These are phyloP conservation scores for Apophysomyces ossiformis DNA, from an alignment of 371 early-diverging fungal genomes.

Conservation along the genomic window DNA sequence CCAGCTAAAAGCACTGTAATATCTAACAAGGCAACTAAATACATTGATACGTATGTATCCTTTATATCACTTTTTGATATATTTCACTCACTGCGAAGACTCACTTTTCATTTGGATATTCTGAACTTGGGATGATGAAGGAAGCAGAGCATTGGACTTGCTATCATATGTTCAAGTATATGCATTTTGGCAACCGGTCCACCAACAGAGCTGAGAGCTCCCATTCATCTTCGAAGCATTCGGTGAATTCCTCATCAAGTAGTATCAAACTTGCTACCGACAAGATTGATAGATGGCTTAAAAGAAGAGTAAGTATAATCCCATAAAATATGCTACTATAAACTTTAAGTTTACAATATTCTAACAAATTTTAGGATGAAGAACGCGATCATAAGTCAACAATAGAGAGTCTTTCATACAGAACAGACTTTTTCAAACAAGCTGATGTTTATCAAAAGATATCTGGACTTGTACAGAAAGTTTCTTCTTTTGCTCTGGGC, in stretches of 20 bases:
- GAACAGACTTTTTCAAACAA: not conserved
- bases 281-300: not conserved
- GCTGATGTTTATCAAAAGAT: not conserved
- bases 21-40: not conserved
- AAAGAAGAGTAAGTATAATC: not conserved
- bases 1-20: not conserved
- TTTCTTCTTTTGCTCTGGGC: not conserved
- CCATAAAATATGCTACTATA: not conserved
- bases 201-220: constrained; percentile 1
- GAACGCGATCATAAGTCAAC: not conserved
- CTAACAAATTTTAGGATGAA: not conserved
- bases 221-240: not conserved
- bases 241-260: not conserved
- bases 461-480: not conserved
- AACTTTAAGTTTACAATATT: not conserved
- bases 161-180: not conserved
- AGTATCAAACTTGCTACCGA: not conserved
- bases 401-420: not conserved
- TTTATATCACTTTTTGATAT: not conserved
- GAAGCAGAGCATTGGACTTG: not conserved
- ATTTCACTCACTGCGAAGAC: not conserved
- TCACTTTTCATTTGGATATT: not conserved
- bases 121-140: not conserved
- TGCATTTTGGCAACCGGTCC: not conserved
- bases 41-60: not conserved